These are phyloP conservation scores for Lecanosticta acicola DNA, from an alignment of 2,329 filamentous ascomycete genomes.

Conservation along the genomic window DNA sequence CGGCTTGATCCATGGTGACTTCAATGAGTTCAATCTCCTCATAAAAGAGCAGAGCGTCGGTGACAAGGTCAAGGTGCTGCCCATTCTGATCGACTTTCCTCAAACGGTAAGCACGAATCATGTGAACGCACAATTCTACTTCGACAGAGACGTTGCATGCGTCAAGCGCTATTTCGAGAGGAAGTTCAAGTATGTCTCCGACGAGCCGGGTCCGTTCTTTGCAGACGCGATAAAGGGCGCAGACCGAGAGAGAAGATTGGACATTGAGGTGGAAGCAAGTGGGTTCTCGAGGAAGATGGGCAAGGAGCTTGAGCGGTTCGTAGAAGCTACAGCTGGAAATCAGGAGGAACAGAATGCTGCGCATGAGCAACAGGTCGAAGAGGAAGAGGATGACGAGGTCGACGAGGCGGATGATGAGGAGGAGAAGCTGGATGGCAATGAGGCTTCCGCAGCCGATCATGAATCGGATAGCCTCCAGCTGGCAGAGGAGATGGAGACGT, in stretches of 20 bases:
- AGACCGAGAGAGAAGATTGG: constrained; percentile 64
- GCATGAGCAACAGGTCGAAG: constrained; percentile 36
- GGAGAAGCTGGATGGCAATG: constrained; percentile 6
- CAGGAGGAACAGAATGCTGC: constrained; percentile 36
- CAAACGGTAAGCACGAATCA: constrained; percentile 98
- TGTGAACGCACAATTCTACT: constrained; percentile 90
- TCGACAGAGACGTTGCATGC: constrained; percentile 91
- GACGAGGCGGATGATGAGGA: constrained; percentile 10
- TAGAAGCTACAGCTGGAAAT: constrained; percentile 61
- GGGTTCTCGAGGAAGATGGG: constrained; percentile 97
- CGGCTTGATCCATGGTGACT: constrained; percentile 94
- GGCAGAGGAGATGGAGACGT: constrained; percentile 19
- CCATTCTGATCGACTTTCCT: constrained; percentile 93
- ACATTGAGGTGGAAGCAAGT: constrained; percentile 83
- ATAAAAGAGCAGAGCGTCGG: constrained; percentile 61
- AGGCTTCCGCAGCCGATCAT: constrained; percentile 6
- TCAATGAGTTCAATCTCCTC: constrained; percentile 98
- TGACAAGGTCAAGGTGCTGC: constrained; percentile 54
- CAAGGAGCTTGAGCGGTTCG: constrained; percentile 86
- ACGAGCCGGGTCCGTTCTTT: constrained; percentile 78
- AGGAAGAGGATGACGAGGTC: constrained; percentile 17
- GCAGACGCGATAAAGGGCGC: constrained; percentile 72
- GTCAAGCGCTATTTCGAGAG: constrained; percentile 91
- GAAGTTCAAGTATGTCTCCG: constrained; percentile 79
- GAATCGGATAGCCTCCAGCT: constrained; percentile 22